Conservation (phyloP, 495 filamentous ascomycete genomes). For the Penicillium lividum region DNA sequence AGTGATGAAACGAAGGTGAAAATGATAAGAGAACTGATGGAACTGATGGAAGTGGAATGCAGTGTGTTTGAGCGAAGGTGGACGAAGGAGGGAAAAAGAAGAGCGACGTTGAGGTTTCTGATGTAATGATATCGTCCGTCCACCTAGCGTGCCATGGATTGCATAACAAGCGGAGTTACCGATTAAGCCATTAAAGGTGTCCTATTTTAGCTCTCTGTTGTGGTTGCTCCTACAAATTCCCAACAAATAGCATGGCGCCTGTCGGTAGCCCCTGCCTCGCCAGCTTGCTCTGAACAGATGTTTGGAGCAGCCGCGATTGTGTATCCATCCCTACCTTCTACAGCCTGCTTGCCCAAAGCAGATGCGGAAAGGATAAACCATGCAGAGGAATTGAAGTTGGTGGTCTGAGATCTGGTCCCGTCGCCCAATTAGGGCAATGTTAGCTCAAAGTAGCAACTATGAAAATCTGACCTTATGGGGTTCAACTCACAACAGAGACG, state of each 20-base stretch:
- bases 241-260: conserved; percentile 33
- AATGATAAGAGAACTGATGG: not conserved
- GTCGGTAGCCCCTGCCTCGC: conserved; percentile 4
- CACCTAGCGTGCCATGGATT: not conserved
- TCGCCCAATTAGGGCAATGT: conserved; percentile 14
- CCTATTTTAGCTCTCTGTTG: conserved; percentile 10
- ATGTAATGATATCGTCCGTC: not conserved
- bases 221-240: conserved; percentile 42
- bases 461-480: not conserved
- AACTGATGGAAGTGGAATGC: not conserved
- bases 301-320: conserved; percentile 38
- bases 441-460: conserved; percentile 1
- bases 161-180: not conserved
- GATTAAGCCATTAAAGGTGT: not conserved
- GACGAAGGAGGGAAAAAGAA: not conserved
- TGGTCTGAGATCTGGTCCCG: conserved; percentile 10
- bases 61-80: not conserved
- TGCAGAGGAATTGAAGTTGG: conserved; percentile 11
- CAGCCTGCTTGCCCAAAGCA: conserved; percentile 37
- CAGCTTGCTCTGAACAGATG: conserved; percentile 4
- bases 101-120: not conserved
- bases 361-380: conserved; percentile 46
- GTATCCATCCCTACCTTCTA: conserved; percentile 48
- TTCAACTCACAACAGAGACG: conserved; percentile 41
- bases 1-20: not conserved